Evolutionary conservation across 2,329 filamentous ascomycete species (phyloP).

Genomic region (Aureobasidium uvarum): DNA sequence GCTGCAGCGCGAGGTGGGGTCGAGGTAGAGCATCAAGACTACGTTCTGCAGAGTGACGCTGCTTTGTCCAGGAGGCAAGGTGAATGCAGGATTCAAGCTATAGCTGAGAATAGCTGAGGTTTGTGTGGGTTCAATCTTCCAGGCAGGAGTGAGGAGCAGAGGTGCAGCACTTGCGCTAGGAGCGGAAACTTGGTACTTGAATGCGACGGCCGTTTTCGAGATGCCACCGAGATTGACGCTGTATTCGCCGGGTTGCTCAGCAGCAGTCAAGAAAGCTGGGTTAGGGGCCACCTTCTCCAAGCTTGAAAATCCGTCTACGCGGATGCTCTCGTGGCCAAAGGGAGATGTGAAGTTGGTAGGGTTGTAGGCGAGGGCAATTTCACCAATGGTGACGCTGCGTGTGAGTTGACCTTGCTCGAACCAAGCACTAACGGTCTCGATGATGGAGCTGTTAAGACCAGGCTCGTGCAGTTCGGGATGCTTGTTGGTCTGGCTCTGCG

Average conservation of each 20-base stretch:
- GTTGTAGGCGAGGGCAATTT: constrained; percentile 86
- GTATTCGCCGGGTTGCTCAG: constrained; percentile 75
- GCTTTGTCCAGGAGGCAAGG: constrained; percentile 43
- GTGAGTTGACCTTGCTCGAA: constrained; percentile 73
- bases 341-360: constrained; percentile 47
- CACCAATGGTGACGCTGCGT: constrained; percentile 74
- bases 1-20: constrained; percentile 54
- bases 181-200: constrained; percentile 86
- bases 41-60: constrained; percentile 68
- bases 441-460: constrained; percentile 82
- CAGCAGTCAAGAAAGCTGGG: constrained; percentile 79
- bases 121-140: constrained; percentile 82
- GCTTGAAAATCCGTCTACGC: constrained; percentile 81
- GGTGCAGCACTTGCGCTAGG: constrained; percentile 64
- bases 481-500: constrained; percentile 62
- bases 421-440: constrained; percentile 84
- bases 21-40: constrained; percentile 68
- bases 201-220: constrained; percentile 71
- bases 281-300: constrained; percentile 94
- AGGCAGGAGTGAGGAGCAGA: constrained; percentile 68
- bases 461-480: constrained; percentile 79
- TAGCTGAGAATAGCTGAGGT: constrained; percentile 85
- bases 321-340: constrained; percentile 62
- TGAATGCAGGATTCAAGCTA: constrained; percentile 71
- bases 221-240: constrained; percentile 70